Percentiles rank a stretch among this genome's conserved stretches.
Evolutionary conservation across 2,329 filamentous ascomycete genomes (phyloP).

Genomic region (Aspergillus aculeatinus): DNA sequence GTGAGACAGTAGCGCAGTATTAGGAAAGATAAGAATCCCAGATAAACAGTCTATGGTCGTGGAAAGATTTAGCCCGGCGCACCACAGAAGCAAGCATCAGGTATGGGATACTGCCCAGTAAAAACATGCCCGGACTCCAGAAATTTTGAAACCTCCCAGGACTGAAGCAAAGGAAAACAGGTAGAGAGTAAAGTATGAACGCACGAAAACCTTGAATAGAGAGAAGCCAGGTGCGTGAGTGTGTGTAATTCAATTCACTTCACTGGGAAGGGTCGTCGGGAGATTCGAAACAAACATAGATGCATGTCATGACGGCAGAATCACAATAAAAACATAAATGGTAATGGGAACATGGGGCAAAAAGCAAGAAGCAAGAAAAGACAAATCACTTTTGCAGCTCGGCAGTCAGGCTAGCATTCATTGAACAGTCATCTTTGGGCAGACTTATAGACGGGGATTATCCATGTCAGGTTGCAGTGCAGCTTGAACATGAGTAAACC

Average conservation of each 20-base stretch:
- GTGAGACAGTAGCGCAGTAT: slow-evolving; percentile 22
- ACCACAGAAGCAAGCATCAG: slow-evolving; percentile 32
- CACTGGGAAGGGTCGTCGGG: slow-evolving; percentile 24
- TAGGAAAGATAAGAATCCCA: slow-evolving; percentile 21
- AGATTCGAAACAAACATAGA: slow-evolving; percentile 22
- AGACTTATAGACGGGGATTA: slow-evolving; percentile 53
- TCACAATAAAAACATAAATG: slow-evolving; percentile 18
- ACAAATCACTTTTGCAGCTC: slow-evolving; percentile 49
- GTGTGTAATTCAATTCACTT: slow-evolving; percentile 26
- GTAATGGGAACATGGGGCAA: slow-evolving; percentile 6
- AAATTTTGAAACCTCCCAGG: slow-evolving; percentile 32
- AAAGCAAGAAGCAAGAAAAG: slow-evolving; percentile 15
- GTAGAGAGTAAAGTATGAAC: slow-evolving; percentile 2
- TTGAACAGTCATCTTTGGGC: slow-evolving; percentile 54
- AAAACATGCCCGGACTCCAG: slow-evolving; percentile 39
- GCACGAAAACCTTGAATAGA: slow-evolving; percentile 19
- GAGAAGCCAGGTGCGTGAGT: neutral
- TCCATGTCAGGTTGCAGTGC: slow-evolving; percentile 54
- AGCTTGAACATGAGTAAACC: slow-evolving; percentile 28
- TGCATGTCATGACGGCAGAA: slow-evolving; percentile 24
- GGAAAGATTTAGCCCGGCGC: slow-evolving; percentile 29
- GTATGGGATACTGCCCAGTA: slow-evolving; percentile 30
- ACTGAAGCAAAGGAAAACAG: slow-evolving; percentile 23
- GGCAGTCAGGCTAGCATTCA: slow-evolving; percentile 53
- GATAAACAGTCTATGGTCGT: slow-evolving; percentile 36